These are phyloP conservation scores for Populus simonii DNA, from an alignment of 345 rosid genomes.

Conservation along the genomic window DNA sequence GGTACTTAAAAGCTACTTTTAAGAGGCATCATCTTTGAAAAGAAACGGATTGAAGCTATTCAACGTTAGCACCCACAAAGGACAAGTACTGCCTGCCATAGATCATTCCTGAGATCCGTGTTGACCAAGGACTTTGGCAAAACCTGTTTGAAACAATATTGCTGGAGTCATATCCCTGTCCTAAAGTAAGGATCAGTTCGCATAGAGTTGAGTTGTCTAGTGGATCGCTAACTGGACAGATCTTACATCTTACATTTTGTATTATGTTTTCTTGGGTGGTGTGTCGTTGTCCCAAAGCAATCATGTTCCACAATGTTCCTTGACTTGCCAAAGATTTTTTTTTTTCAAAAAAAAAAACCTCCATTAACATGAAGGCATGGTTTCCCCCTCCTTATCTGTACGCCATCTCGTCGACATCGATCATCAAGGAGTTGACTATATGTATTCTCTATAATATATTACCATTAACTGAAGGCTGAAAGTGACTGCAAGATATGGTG, in stretches of 20 bases:
- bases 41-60: too few relatives aligned
- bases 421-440: background rate
- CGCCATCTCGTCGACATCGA: background rate
- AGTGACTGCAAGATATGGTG: conserved; percentile 2
- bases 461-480: background rate
- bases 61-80: too few relatives aligned
- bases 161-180: too few relatives aligned
- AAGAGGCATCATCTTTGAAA: too few relatives aligned
- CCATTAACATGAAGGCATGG: background rate
- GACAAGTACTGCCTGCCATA: too few relatives aligned
- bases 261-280: background rate
- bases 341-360: too few relatives aligned
- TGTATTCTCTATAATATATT: background rate
- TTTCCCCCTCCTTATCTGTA: background rate
- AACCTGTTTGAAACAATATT: too few relatives aligned
- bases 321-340: background rate
- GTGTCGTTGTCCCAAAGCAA: background rate
- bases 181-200: background rate
- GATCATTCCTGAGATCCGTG: too few relatives aligned
- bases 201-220: background rate
- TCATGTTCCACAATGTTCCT: background rate
- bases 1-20: too few relatives aligned
- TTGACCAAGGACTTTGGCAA: too few relatives aligned
- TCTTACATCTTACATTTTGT: background rate
- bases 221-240: background rate